Percentiles rank a stretch among this genome's conserved stretches.
Evolutionary conservation across 495 filamentous ascomycete genomes (phyloP).

Genomic region (Xylaria intraflava): DNA sequence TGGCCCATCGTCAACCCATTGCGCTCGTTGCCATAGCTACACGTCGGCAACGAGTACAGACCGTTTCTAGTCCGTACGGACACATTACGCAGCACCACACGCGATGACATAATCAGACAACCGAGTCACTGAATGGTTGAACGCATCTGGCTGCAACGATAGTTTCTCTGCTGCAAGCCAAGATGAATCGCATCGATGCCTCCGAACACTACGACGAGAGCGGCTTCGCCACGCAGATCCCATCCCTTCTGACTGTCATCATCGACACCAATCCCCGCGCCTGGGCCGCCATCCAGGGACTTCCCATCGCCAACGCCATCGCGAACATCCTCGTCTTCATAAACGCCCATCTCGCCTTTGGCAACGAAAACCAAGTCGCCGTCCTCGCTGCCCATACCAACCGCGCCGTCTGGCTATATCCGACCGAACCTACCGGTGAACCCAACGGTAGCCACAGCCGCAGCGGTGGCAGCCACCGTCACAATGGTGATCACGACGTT

Average conservation of each 20-base stretch:
- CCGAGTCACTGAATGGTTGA: background rate
- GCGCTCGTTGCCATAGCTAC: too few relatives aligned
- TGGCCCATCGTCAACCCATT: too few relatives aligned
- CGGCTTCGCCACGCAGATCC: conserved; percentile 52
- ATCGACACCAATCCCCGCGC: conserved; percentile 95
- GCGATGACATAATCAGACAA: background rate
- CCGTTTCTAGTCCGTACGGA: too few relatives aligned
- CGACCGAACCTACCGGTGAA: conserved; percentile 34
- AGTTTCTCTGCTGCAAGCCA: conserved; percentile 24
- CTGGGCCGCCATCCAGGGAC: conserved; percentile 71
- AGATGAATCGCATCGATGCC: conserved; percentile 84
- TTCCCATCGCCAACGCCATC: conserved; percentile 73
- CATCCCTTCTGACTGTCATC: conserved; percentile 84
- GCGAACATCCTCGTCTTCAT: conserved; percentile 93
- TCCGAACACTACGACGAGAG: conserved; percentile 72
- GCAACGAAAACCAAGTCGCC: conserved; percentile 85
- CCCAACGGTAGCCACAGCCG: conserved; percentile 1
- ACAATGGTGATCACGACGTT: conserved; percentile 36
- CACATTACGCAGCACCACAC: too few relatives aligned
- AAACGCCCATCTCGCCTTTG: conserved; percentile 89
- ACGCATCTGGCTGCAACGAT: background rate
- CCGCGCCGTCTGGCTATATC: conserved; percentile 84
- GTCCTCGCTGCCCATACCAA: conserved; percentile 85
- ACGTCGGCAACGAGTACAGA: too few relatives aligned
- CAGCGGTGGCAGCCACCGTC: background rate